Evolutionary conservation across 2,329 filamentous ascomycete genomes (phyloP).

Genomic region (Colletotrichum navitas): DNA sequence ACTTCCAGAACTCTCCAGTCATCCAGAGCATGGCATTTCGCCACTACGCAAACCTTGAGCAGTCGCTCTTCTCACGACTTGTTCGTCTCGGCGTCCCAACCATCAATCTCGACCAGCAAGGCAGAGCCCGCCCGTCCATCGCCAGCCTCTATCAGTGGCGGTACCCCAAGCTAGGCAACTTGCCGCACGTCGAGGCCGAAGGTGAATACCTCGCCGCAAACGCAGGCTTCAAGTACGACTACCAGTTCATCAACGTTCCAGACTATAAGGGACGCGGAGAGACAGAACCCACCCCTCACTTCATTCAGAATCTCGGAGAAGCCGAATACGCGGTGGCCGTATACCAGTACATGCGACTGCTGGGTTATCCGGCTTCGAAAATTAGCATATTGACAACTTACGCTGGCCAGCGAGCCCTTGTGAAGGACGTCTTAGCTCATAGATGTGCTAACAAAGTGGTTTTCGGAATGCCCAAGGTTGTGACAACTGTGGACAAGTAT

Average conservation of each 20-base stretch:
- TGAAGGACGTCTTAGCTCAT: constrained; percentile 86
- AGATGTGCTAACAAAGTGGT: constrained; percentile 85
- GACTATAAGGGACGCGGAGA: constrained; percentile 94
- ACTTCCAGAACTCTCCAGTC: constrained; percentile 95
- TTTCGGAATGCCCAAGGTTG: constrained; percentile 89
- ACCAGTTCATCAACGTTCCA: constrained; percentile 95
- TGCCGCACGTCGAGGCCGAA: constrained; percentile 77
- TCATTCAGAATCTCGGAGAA: constrained; percentile 95
- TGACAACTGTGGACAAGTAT: constrained; percentile 98
- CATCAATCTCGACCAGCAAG: constrained; percentile 92
- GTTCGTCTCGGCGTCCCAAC: constrained; percentile 93
- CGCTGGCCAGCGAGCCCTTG: constrained; percentile 88
- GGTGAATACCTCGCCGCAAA: constrained; percentile 86
- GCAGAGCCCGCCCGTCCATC: constrained; percentile 87
- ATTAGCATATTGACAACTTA: constrained; percentile 96
- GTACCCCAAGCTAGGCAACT: constrained; percentile 82
- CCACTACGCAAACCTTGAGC: constrained; percentile 95
- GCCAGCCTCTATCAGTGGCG: constrained; percentile 94
- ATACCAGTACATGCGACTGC: constrained; percentile 96
- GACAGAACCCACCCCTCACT: constrained; percentile 90
- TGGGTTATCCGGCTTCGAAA: constrained; percentile 86
- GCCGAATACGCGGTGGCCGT: constrained; percentile 97
- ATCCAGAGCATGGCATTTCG: constrained; percentile 95
- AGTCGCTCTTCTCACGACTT: constrained; percentile 92
- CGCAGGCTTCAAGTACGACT: constrained; percentile 92